phyloP scores from a whole-genome alignment of 1,139 yeast species.

The Nadsonia starkeyi-henricii region DNA sequence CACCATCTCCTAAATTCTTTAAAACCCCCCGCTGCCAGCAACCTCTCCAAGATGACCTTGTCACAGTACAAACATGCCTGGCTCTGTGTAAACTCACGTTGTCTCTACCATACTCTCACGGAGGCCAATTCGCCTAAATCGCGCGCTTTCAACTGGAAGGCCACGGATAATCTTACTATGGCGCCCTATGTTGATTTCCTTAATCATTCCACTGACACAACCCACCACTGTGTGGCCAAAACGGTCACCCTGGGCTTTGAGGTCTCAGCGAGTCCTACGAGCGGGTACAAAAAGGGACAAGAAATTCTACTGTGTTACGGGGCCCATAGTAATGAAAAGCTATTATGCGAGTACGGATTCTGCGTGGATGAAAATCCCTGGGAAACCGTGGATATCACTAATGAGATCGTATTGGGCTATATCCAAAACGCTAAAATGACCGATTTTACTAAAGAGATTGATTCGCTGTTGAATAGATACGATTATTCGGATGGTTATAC shows the following conservation, averaged over 20 bases:
- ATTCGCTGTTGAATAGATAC: neutral
- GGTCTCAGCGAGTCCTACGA: constrained; percentile 29
- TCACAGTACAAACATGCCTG: constrained; percentile 41
- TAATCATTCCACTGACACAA: constrained; percentile 50
- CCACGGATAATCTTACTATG: constrained; percentile 62
- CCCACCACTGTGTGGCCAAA: constrained; percentile 30
- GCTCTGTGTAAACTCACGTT: constrained; percentile 83
- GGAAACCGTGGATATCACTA: constrained; percentile 57
- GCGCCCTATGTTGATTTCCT: constrained; percentile 86
- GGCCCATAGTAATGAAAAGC: constrained; percentile 69
- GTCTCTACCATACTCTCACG: constrained; percentile 64
- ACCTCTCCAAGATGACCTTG: constrained; percentile 6
- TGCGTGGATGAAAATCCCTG: constrained; percentile 41
- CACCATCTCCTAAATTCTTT: constrained; percentile 1
- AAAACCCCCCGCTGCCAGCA: constrained; percentile 3
- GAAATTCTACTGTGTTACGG: constrained; percentile 74
- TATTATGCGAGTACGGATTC: constrained; percentile 82
- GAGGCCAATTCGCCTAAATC: constrained; percentile 23
- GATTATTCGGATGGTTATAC: neutral
- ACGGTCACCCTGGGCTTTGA: constrained; percentile 38
- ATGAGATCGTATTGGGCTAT: constrained; percentile 18
- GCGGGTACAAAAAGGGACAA: constrained; percentile 28
- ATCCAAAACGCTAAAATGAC: neutral
- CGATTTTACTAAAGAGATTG: neutral
- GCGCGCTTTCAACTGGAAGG: constrained; percentile 14